These are phyloP conservation scores for Pseudoneurospora amorphoporcata DNA, from an alignment of 495 filamentous ascomycete genomes.

Conservation along the genomic window DNA sequence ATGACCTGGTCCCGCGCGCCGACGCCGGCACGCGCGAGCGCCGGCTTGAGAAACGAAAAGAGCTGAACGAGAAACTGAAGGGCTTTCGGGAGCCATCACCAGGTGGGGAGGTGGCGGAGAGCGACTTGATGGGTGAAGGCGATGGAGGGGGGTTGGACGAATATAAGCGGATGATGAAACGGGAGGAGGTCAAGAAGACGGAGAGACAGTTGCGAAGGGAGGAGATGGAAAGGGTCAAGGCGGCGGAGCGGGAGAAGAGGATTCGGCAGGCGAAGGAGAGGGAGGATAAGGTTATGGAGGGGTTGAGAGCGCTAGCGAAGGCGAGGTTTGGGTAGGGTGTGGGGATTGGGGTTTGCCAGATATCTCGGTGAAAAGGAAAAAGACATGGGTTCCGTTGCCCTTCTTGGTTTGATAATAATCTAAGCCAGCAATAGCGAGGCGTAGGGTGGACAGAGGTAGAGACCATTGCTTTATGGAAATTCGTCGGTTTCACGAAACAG, in stretches of 20 bases:
- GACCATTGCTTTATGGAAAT: not conserved
- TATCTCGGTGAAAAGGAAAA: not conserved
- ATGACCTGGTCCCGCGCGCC: slow-evolving; percentile 75
- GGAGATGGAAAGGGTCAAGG: slow-evolving; percentile 48
- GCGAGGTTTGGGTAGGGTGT: slow-evolving; percentile 41
- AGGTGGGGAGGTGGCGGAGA: slow-evolving; percentile 47
- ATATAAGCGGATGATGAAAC: slow-evolving; percentile 45
- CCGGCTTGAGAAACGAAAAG: slow-evolving; percentile 66
- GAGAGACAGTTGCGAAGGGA: slow-evolving; percentile 58
- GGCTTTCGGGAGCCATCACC: slow-evolving; percentile 50
- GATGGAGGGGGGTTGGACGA: slow-evolving; percentile 39
- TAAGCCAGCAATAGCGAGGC: not conserved
- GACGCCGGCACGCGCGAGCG: slow-evolving; percentile 79
- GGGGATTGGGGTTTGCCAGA: not conserved
- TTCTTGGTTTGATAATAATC: not conserved
- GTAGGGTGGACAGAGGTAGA: not conserved
- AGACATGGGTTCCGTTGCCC: not conserved
- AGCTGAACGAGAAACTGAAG: slow-evolving; percentile 45
- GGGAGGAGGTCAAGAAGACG: slow-evolving; percentile 47
- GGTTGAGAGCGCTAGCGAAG: slow-evolving; percentile 51
- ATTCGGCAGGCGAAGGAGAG: slow-evolving; percentile 43
- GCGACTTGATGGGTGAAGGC: slow-evolving; percentile 51
- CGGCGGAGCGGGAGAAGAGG: slow-evolving; percentile 55
- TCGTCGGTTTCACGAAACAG: not conserved
- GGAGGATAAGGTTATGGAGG: slow-evolving; percentile 59